These are phyloP conservation scores for Polyplosphaeria fusca DNA, from an alignment of 495 filamentous ascomycete genomes.

Conservation along the genomic window DNA sequence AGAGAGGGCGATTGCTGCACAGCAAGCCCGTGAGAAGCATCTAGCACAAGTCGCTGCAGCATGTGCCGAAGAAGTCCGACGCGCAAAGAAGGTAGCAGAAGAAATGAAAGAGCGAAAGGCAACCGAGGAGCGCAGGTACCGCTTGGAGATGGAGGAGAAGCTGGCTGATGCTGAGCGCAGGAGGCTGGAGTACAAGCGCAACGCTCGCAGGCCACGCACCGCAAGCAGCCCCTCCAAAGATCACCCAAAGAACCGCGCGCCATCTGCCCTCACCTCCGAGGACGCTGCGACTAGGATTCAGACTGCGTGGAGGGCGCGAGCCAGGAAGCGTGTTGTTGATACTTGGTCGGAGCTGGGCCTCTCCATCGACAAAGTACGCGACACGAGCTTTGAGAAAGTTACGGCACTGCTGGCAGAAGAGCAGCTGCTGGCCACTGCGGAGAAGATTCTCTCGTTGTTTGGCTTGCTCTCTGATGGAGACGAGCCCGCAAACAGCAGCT, in stretches of 20 bases:
- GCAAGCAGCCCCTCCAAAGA: conserved; percentile 60
- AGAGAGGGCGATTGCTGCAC: conserved; percentile 83
- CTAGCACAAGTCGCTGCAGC: conserved; percentile 88
- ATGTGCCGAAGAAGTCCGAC: conserved; percentile 91
- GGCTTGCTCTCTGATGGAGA: conserved; percentile 68
- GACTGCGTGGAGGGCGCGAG: conserved; percentile 66
- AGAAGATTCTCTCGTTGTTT: conserved; percentile 70
- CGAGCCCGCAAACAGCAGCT: conserved; percentile 69
- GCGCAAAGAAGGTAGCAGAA: conserved; percentile 90
- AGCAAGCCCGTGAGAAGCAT: conserved; percentile 84
- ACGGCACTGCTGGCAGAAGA: conserved; percentile 73
- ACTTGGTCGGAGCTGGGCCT: conserved; percentile 68
- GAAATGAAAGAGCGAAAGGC: conserved; percentile 88
- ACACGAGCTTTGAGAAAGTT: conserved; percentile 79
- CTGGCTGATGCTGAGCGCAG: conserved; percentile 83
- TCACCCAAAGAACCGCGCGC: conserved; percentile 42
- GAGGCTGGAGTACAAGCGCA: conserved; percentile 46
- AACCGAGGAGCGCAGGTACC: conserved; percentile 65
- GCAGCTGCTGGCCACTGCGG: conserved; percentile 64
- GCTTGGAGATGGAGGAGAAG: conserved; percentile 77
- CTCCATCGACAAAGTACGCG: conserved; percentile 68
- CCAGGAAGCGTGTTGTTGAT: conserved; percentile 54
- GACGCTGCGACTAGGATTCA: conserved; percentile 73
- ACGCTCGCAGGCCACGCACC: conserved; percentile 61
- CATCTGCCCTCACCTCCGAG: conserved; percentile 39